A percentile compares a stretch with the other conserved stretches of the same genome.
These are phyloP conservation scores for Talaromyces sp. DNA, from an alignment of 2,329 filamentous ascomycete genomes.

Conservation along the genomic window DNA sequence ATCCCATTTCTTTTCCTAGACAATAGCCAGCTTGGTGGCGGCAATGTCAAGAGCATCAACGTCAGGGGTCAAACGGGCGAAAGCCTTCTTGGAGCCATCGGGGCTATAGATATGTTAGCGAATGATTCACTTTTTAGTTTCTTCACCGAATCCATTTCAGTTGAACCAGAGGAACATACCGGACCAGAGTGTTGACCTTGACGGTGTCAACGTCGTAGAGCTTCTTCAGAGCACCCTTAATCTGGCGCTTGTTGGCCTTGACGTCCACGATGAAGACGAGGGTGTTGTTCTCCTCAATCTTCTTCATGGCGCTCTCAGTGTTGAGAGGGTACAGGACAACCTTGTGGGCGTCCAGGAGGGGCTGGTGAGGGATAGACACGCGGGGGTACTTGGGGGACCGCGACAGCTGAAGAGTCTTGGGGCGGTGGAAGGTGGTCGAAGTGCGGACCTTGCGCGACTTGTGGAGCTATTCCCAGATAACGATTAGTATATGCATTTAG, in stretches of 20 bases:
- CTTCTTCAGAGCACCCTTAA: constrained; percentile 98
- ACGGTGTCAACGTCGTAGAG: constrained; percentile 97
- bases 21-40: constrained; percentile 96
- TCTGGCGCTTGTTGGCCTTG: constrained; percentile 99
- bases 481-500: constrained; percentile 5
- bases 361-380: constrained; percentile 87
- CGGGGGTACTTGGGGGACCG: constrained; percentile 94
- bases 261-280: constrained; percentile 96
- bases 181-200: constrained; percentile 99
- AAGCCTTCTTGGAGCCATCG: constrained; percentile 98
- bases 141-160: background rate
- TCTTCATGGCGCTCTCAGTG: constrained; percentile 99
- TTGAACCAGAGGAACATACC: constrained; percentile 56
- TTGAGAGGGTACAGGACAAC: constrained; percentile 97
- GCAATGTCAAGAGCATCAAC: constrained; percentile 99
- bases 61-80: constrained; percentile 90
- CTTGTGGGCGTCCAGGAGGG: constrained; percentile 96
- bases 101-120: constrained; percentile 59
- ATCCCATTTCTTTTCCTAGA: constrained; percentile 63
- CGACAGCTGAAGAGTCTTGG: constrained; percentile 92
- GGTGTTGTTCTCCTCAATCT: constrained; percentile 99
- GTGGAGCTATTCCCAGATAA: constrained; percentile 61
- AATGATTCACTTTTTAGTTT: background rate
- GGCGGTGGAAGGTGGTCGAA: constrained; percentile 94
- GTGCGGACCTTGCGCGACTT: constrained; percentile 92